These are phyloP conservation scores for Aspergillus quadrilineatus DNA, from an alignment of 2,329 filamentous ascomycete genomes.

Conservation along the genomic window DNA sequence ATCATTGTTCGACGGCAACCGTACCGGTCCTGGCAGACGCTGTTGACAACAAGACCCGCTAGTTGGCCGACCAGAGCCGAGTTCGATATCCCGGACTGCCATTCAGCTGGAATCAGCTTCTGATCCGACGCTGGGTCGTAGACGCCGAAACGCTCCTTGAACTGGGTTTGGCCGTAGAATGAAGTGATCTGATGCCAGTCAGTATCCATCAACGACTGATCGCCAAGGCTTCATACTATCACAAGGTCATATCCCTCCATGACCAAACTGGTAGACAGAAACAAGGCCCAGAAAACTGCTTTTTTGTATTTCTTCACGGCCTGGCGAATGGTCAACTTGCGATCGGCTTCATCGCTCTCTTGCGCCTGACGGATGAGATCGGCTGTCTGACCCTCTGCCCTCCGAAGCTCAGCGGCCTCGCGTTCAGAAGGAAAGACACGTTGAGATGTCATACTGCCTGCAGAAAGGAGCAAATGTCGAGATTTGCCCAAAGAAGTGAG, in stretches of 20 bases:
- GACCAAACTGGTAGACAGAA: conserved; percentile 28
- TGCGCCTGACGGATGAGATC: conserved; percentile 15
- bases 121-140: not conserved
- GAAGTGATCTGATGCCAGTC: conserved; percentile 6
- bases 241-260: conserved; percentile 30
- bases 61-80: conserved; percentile 19
- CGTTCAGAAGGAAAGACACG: not conserved
- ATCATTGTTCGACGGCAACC: conserved; percentile 28
- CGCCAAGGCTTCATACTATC: conserved; percentile 5
- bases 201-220: not conserved
- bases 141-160: conserved; percentile 11
- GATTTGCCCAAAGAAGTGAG: not conserved
- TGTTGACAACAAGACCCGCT: conserved; percentile 25
- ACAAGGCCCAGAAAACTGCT: conserved; percentile 28
- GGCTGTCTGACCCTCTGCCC: not conserved
- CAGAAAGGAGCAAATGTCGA: not conserved
- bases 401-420: not conserved
- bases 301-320: conserved; percentile 28
- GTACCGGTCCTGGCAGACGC: conserved; percentile 25
- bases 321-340: conserved; percentile 25
- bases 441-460: not conserved
- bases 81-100: conserved; percentile 29
- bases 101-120: conserved; percentile 24
- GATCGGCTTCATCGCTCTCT: conserved; percentile 24
- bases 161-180: conserved; percentile 14